These are phyloP conservation scores for Astrothelium macrocarpum DNA, from an alignment of 495 filamentous ascomycete genomes.

Conservation along the genomic window DNA sequence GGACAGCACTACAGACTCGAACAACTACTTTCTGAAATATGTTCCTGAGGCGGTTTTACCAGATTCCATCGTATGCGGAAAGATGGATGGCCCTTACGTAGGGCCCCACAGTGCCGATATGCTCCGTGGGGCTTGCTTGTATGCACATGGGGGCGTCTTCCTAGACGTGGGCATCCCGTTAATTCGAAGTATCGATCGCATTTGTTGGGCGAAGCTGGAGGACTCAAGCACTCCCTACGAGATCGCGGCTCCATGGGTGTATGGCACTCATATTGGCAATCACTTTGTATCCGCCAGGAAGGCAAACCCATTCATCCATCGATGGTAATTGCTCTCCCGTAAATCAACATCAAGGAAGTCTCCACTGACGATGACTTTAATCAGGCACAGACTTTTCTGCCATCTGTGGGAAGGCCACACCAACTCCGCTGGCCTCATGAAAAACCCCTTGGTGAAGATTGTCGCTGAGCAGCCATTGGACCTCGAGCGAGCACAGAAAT, in stretches of 20 bases:
- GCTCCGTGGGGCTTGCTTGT: constrained; percentile 31
- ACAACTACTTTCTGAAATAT: constrained; percentile 23
- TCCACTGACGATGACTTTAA: constrained; percentile 5
- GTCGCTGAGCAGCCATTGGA: constrained; percentile 4
- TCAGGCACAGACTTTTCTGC: constrained; percentile 11
- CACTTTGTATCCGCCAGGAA: constrained; percentile 27
- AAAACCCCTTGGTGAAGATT: constrained; percentile 5
- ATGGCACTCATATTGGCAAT: constrained; percentile 29
- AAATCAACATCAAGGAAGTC: constrained; percentile 2
- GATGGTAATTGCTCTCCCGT: constrained; percentile 7
- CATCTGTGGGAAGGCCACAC: constrained; percentile 11
- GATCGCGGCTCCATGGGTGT: constrained; percentile 29
- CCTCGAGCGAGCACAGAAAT: constrained; percentile 8
- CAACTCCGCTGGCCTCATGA: constrained; percentile 5
- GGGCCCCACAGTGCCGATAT: constrained; percentile 33
- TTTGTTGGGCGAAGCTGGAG: constrained; percentile 36
- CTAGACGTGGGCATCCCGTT: constrained; percentile 34
- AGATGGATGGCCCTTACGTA: constrained; percentile 29
- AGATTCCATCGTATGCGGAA: constrained; percentile 28
- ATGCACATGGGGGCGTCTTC: constrained; percentile 33
- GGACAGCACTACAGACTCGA: constrained; percentile 15
- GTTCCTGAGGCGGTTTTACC: constrained; percentile 27
- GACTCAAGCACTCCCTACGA: constrained; percentile 31
- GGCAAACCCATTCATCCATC: constrained; percentile 7
- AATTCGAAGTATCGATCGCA: constrained; percentile 34